phyloP scores from a whole-genome alignment of 169 alveolate species.

The Perkinsus olseni region DNA sequence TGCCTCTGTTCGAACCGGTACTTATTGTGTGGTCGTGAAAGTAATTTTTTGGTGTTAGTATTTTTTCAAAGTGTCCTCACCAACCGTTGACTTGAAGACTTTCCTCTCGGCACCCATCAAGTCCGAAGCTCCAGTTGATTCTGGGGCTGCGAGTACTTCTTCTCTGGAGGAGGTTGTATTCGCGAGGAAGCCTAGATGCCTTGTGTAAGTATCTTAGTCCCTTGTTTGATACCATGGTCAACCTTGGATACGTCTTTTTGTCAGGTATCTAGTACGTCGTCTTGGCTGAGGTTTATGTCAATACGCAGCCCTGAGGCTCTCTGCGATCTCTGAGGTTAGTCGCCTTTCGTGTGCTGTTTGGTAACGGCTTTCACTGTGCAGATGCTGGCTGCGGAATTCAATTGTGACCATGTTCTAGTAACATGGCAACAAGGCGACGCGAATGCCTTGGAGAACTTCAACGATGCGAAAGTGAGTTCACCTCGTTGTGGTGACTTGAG shows the following conservation, averaged over 20 bases:
- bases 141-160: not conserved
- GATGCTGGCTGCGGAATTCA: not conserved
- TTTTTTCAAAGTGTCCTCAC: not conserved
- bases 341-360: not conserved
- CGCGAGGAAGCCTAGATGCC: not conserved
- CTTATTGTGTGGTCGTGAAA: no score
- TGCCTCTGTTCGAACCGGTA: no score
- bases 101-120: not conserved
- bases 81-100: not conserved
- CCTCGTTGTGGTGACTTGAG: not conserved
- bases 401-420: not conserved
- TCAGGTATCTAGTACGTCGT: not conserved
- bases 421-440: not conserved
- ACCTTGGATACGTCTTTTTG: not conserved
- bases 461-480: not conserved
- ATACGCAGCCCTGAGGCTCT: not conserved
- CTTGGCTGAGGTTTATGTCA: conserved; percentile 1
- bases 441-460: not conserved
- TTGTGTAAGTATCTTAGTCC: not conserved
- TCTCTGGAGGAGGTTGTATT: not conserved
- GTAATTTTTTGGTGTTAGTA: no score
- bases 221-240: not conserved
- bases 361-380: not conserved
- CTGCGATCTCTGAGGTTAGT: not conserved
- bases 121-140: not conserved